Conservation (phyloP, 1,139 yeast genomes). For the Suhomyces anneliseae region DNA sequence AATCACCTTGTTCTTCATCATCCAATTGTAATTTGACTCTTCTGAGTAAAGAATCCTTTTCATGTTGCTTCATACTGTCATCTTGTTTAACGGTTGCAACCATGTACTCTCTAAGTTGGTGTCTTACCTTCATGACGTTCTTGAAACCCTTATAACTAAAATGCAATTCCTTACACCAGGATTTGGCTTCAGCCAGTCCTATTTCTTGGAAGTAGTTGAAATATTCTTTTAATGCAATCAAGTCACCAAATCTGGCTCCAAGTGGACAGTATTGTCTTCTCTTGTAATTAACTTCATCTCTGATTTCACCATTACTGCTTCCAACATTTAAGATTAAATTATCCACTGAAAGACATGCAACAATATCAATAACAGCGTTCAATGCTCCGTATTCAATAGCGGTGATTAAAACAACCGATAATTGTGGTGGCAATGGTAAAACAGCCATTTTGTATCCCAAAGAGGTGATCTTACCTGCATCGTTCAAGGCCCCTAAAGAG, state of each 20-base stretch:
- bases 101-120: slow-evolving; percentile 77
- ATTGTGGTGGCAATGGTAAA: slow-evolving; percentile 85
- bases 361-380: slow-evolving; percentile 77
- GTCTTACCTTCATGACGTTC: slow-evolving; percentile 72
- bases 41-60: slow-evolving; percentile 29
- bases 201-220: slow-evolving; percentile 57
- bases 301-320: slow-evolving; percentile 66
- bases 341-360: slow-evolving; percentile 90
- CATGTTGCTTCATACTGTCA: slow-evolving; percentile 27
- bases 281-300: slow-evolving; percentile 75
- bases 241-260: slow-evolving; percentile 76
- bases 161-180: slow-evolving; percentile 82
- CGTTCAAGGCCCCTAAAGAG: slow-evolving; percentile 76
- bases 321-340: slow-evolving; percentile 67
- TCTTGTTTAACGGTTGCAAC: slow-evolving; percentile 43
- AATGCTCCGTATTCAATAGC: slow-evolving; percentile 64
- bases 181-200: slow-evolving; percentile 53
- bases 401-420: slow-evolving; percentile 80
- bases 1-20: slow-evolving; percentile 19
- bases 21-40: slow-evolving; percentile 30
- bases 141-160: slow-evolving; percentile 78
- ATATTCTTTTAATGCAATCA: slow-evolving; percentile 78
- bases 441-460: slow-evolving; percentile 84
- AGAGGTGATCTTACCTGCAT: slow-evolving; percentile 69
- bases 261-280: slow-evolving; percentile 65